Percentiles rank a stretch among this genome's conserved stretches.
These are phyloP conservation scores for Lumnitzera racemosa DNA, from an alignment of 345 rosid species.

Conservation along the genomic window DNA sequence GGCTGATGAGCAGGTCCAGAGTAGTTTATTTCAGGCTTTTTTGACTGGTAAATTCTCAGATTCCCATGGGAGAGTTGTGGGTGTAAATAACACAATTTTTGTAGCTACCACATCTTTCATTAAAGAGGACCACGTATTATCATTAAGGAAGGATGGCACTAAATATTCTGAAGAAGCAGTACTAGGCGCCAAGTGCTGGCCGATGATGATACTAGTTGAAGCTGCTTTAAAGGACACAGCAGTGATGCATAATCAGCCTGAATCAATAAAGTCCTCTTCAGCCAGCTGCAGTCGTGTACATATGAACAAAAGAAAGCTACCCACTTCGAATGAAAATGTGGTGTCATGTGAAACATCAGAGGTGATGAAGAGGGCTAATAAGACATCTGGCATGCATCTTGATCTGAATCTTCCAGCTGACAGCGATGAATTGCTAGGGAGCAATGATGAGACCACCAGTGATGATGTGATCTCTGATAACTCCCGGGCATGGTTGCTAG, in stretches of 20 bases:
- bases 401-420: constrained; percentile 73
- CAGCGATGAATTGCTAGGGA: constrained; percentile 27
- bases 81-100: constrained; percentile 44
- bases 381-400: constrained; percentile 25
- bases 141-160: not conserved
- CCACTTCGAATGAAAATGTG: constrained; percentile 17
- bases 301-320: constrained; percentile 47
- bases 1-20: constrained; percentile 48
- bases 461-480: constrained; percentile 22
- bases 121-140: constrained; percentile 8
- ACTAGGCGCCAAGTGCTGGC: constrained; percentile 35
- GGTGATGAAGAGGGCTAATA: constrained; percentile 35
- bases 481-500: constrained; percentile 45
- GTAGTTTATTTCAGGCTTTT: constrained; percentile 43
- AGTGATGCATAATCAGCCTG: constrained; percentile 4
- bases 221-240: constrained; percentile 6
- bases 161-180: constrained; percentile 11
- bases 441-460: constrained; percentile 15
- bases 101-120: constrained; percentile 37
- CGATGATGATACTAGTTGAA: constrained; percentile 41
- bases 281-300: constrained; percentile 6
- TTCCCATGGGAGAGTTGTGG: constrained; percentile 58
- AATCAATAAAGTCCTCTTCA: constrained; percentile 1
- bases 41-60: constrained; percentile 52
- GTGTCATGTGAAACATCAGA: constrained; percentile 23